phyloP scores from a whole-genome alignment of 1,284 basidiomycete genomes.

The Porogramme epimiltina region DNA sequence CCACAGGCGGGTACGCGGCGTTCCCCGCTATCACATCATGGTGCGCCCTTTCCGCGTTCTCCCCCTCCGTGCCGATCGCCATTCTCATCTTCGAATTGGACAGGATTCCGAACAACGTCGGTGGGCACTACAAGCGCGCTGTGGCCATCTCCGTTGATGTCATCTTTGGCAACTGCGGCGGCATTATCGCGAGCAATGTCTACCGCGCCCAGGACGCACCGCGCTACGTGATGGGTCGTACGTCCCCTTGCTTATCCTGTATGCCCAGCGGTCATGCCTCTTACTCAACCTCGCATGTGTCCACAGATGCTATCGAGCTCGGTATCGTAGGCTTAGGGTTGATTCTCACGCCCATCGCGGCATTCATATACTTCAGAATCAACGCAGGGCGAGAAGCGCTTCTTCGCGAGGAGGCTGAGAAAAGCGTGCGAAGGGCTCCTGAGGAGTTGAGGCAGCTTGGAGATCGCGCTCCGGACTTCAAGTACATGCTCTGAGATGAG shows the following conservation, averaged over 20 bases:
- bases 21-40: slow-evolving; percentile 70
- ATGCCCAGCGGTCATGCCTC: not conserved
- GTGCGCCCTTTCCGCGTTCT: slow-evolving; percentile 36
- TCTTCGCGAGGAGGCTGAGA: slow-evolving; percentile 16
- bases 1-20: slow-evolving; percentile 59
- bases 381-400: slow-evolving; percentile 42
- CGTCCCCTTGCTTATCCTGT: slow-evolving; percentile 20
- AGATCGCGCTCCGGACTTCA: slow-evolving; percentile 65
- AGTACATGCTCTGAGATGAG: slow-evolving; percentile 52
- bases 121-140: slow-evolving; percentile 67
- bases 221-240: slow-evolving; percentile 61
- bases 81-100: not conserved
- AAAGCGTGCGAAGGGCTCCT: slow-evolving; percentile 9
- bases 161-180: slow-evolving; percentile 59
- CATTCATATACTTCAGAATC: slow-evolving; percentile 53
- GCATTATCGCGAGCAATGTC: slow-evolving; percentile 59
- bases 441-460: slow-evolving; percentile 55
- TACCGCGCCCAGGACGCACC: slow-evolving; percentile 62
- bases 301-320: slow-evolving; percentile 59
- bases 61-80: too few species aligned
- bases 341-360: slow-evolving; percentile 52
- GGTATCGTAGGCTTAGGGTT: slow-evolving; percentile 70
- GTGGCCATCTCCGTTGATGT: slow-evolving; percentile 64
- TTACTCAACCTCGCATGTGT: not conserved
- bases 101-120: slow-evolving; percentile 61